These are phyloP conservation scores for Multifurca ochricompacta DNA, from an alignment of 768 basidiomycete species.

Conservation along the genomic window DNA sequence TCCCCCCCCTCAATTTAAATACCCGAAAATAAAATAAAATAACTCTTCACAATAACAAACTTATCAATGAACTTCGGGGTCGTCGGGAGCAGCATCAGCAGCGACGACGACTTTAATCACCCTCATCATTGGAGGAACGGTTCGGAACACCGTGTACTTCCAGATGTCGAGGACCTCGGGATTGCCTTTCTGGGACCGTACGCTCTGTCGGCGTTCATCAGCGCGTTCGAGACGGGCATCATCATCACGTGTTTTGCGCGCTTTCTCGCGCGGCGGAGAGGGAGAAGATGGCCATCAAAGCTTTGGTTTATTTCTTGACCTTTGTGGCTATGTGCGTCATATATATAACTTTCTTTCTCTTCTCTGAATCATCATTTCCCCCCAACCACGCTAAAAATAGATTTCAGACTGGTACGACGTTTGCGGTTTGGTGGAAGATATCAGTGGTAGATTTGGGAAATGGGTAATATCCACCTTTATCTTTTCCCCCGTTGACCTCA, in stretches of 20 bases:
- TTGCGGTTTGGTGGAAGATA: slow-evolving; percentile 22
- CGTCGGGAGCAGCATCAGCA: too few species aligned
- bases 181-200: slow-evolving; percentile 22
- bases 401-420: slow-evolving; percentile 22
- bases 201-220: slow-evolving; percentile 19
- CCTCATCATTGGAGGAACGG: too few species aligned
- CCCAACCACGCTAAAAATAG: slow-evolving; percentile 8
- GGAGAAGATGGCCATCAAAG: slow-evolving; percentile 18
- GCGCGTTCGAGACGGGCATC: slow-evolving; percentile 24
- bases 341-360: background rate
- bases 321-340: slow-evolving; percentile 22
- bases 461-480: slow-evolving; percentile 19
- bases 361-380: too few species aligned
- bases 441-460: slow-evolving; percentile 23
- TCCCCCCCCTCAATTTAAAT: too few species aligned
- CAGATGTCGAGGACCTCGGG: background rate
- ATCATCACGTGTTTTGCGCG: slow-evolving; percentile 23
- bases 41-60: too few species aligned
- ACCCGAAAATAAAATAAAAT: too few species aligned
- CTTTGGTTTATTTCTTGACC: slow-evolving; percentile 23
- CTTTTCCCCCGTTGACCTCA: background rate
- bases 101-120: too few species aligned
- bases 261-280: slow-evolving; percentile 21
- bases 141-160: background rate
- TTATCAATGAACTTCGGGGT: too few species aligned